Evolutionary conservation across 495 filamentous ascomycete genomes (phyloP).

Genomic region (Neurospora hispaniola): DNA sequence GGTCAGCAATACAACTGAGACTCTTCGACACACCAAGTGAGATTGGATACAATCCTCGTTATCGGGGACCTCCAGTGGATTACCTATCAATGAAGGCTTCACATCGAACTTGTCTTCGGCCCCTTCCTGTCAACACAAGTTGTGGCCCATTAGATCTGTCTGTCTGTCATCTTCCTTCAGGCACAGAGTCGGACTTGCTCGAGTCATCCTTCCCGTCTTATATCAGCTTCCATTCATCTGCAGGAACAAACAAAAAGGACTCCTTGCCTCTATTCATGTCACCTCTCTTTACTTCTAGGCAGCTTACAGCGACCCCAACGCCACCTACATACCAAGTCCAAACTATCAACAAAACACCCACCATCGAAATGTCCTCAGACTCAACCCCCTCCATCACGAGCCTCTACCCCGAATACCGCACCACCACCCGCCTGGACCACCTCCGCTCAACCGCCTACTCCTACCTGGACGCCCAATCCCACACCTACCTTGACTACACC

Average conservation of each 20-base stretch:
- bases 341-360: neutral
- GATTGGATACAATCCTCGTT: neutral
- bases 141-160: neutral
- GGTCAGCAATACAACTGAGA: neutral
- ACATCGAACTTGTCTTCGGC: neutral
- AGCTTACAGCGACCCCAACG: neutral
- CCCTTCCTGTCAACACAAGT: neutral
- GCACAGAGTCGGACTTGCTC: neutral
- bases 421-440: conserved; percentile 16
- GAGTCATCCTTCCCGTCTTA: neutral
- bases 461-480: conserved; percentile 23
- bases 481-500: conserved; percentile 29
- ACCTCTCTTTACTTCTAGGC: neutral
- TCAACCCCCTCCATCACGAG: conserved; percentile 3
- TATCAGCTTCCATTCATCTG: neutral
- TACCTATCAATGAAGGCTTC: neutral
- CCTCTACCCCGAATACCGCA: conserved; percentile 19
- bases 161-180: neutral
- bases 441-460: conserved; percentile 19
- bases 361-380: neutral
- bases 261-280: neutral
- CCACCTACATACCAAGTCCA: neutral
- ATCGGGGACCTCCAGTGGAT: neutral
- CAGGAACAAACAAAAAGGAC: neutral
- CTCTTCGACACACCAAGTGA: neutral